Evolutionary conservation across 1,284 basidiomycete species (phyloP).

Genomic region (Ustilago nuda): DNA sequence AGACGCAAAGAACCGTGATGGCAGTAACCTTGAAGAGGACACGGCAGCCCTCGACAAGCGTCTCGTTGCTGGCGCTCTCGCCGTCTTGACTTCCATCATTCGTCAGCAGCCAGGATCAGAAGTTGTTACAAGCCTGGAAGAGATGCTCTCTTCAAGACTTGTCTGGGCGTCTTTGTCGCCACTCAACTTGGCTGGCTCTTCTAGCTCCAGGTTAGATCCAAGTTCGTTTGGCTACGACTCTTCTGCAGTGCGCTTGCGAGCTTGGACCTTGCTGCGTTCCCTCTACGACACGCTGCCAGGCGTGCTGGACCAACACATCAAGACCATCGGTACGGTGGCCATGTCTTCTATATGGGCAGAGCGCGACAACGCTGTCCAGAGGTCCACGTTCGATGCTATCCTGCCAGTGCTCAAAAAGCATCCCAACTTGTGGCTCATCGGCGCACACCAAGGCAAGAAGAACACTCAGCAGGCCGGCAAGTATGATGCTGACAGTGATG

Average conservation of each 20-base stretch:
- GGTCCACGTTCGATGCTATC: slow-evolving; percentile 54
- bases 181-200: slow-evolving; percentile 20
- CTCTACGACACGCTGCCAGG: slow-evolving; percentile 24
- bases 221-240: slow-evolving; percentile 52
- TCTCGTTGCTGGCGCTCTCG: slow-evolving; percentile 62
- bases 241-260: slow-evolving; percentile 52
- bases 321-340: slow-evolving; percentile 45
- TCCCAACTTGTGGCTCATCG: slow-evolving; percentile 67
- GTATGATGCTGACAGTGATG: slow-evolving; percentile 12
- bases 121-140: slow-evolving; percentile 33
- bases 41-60: slow-evolving; percentile 61
- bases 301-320: slow-evolving; percentile 39
- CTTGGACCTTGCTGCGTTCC: slow-evolving; percentile 54
- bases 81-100: slow-evolving; percentile 49
- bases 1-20: slow-evolving; percentile 68
- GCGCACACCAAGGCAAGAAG: neutral
- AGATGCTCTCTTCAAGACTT: slow-evolving; percentile 44
- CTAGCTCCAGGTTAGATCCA: slow-evolving; percentile 4
- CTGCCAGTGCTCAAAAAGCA: slow-evolving; percentile 55
- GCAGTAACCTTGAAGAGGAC: slow-evolving; percentile 66
- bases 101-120: slow-evolving; percentile 15
- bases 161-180: slow-evolving; percentile 56
- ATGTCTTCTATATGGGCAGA: slow-evolving; percentile 63
- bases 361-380: slow-evolving; percentile 56
- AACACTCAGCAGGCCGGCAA: neutral